Evolutionary conservation across 2,329 filamentous ascomycete species (phyloP).

Genomic region (Graphilbum ipis-grandicollis): DNA sequence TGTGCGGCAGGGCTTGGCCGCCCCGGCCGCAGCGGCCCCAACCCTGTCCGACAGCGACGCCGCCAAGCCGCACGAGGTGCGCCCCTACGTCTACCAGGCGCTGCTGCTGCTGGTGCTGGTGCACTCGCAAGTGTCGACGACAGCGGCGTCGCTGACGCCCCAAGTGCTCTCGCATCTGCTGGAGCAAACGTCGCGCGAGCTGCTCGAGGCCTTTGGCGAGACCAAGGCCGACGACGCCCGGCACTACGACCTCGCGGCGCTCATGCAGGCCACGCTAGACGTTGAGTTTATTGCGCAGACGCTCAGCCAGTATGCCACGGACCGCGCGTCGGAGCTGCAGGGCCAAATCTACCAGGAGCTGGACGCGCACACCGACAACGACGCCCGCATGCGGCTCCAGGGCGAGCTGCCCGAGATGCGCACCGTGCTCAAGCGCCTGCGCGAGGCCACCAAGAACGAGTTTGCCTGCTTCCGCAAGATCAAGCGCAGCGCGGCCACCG

Average conservation of each 20-base stretch:
- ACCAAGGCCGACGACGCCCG: no score
- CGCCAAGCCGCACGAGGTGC: slow-evolving; percentile 50
- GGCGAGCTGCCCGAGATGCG: slow-evolving; percentile 82
- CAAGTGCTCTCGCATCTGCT: slow-evolving; percentile 77
- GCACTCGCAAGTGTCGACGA: slow-evolving; percentile 77
- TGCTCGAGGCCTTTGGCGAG: slow-evolving; percentile 83
- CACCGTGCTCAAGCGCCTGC: slow-evolving; percentile 63
- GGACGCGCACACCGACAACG: slow-evolving; percentile 76
- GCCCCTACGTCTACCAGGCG: slow-evolving; percentile 76
- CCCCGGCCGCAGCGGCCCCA: slow-evolving; percentile 42
- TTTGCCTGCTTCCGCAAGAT: slow-evolving; percentile 71
- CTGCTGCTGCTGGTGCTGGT: slow-evolving; percentile 77
- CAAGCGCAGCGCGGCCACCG: slow-evolving; percentile 19
- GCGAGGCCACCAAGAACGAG: slow-evolving; percentile 67
- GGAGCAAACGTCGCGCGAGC: slow-evolving; percentile 59
- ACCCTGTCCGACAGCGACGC: no score
- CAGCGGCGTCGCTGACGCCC: slow-evolving; percentile 55
- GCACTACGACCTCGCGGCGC: slow-evolving; percentile 56
- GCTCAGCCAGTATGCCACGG: slow-evolving; percentile 73
- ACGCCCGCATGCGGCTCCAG: slow-evolving; percentile 64
- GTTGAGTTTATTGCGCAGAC: slow-evolving; percentile 96
- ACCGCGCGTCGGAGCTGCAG: slow-evolving; percentile 65
- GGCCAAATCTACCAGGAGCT: slow-evolving; percentile 77
- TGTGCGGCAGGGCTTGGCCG: slow-evolving; percentile 50
- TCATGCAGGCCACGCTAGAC: slow-evolving; percentile 95